phyloP scores from a whole-genome alignment of 2,329 filamentous ascomycete species.

The Colletotrichum liriopes region DNA sequence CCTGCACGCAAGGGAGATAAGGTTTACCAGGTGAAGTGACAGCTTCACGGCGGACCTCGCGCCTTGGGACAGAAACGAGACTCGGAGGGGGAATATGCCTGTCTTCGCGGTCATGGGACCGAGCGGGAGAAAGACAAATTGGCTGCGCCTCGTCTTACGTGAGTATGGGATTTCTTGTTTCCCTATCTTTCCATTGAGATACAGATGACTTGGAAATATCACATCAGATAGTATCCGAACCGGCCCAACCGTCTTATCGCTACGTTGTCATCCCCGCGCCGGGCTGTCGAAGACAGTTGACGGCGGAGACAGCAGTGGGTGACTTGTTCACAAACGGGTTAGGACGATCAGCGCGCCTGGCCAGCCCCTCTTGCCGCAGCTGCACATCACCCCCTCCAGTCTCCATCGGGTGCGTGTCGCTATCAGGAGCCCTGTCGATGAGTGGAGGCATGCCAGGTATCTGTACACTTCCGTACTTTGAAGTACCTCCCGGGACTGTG shows the following conservation, averaged over 20 bases:
- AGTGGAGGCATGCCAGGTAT: slow-evolving; percentile 21
- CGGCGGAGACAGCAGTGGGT: slow-evolving; percentile 25
- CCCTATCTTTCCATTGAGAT: slow-evolving; percentile 22
- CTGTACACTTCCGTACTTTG: slow-evolving; percentile 29
- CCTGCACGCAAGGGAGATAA: slow-evolving; percentile 39
- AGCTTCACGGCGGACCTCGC: slow-evolving; percentile 31
- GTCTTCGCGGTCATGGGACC: slow-evolving; percentile 30
- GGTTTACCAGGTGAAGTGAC: slow-evolving; percentile 38
- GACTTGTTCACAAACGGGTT: slow-evolving; percentile 27
- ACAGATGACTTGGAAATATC: slow-evolving; percentile 8
- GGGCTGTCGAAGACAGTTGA: slow-evolving; percentile 21
- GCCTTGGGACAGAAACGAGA: slow-evolving; percentile 25
- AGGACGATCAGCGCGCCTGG: slow-evolving; percentile 36
- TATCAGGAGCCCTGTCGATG: slow-evolving; percentile 36
- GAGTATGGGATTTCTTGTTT: slow-evolving; percentile 37
- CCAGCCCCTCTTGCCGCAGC: slow-evolving; percentile 37
- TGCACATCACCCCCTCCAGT: slow-evolving; percentile 42
- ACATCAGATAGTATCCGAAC: slow-evolving; percentile 6
- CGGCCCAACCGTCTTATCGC: slow-evolving; percentile 14
- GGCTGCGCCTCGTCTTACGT: slow-evolving; percentile 35
- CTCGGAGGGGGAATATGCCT: slow-evolving; percentile 26
- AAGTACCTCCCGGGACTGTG: slow-evolving; percentile 30
- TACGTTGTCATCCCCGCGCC: slow-evolving; percentile 23
- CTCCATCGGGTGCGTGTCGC: slow-evolving; percentile 35
- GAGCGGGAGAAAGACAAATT: slow-evolving; percentile 22